Evolutionary conservation across 345 rosid genomes (phyloP).

Genomic region (Bretschneidera sinensis): DNA sequence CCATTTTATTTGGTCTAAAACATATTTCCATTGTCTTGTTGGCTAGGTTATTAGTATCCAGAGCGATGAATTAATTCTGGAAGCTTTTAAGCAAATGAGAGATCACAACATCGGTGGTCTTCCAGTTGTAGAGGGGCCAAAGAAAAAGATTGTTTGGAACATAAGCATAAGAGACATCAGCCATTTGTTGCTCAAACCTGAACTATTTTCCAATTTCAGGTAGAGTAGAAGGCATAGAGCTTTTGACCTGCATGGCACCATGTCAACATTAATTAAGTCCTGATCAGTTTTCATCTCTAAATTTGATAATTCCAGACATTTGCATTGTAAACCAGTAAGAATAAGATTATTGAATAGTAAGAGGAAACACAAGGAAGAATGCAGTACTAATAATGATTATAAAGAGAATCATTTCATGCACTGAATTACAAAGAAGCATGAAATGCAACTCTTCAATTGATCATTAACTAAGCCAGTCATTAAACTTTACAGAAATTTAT

Average conservation of each 20-base stretch:
- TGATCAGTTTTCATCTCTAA: neutral
- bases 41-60: slow-evolving; percentile 56
- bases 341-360: neutral
- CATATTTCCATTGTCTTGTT: slow-evolving; percentile 8
- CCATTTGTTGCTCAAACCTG: slow-evolving; percentile 68
- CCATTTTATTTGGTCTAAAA: neutral
- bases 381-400: too few species aligned
- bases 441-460: neutral
- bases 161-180: slow-evolving; percentile 57
- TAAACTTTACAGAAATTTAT: neutral
- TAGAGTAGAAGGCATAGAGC: slow-evolving; percentile 14
- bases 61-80: slow-evolving; percentile 59
- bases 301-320: neutral
- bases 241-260: slow-evolving; percentile 1
- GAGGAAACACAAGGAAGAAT: too few species aligned
- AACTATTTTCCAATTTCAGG: slow-evolving; percentile 84
- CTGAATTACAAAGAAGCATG: neutral
- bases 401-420: too few species aligned
- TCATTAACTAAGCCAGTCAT: slow-evolving; percentile 2
- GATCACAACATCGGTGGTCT: slow-evolving; percentile 74
- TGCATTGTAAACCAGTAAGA: neutral
- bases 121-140: slow-evolving; percentile 48
- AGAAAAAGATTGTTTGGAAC: slow-evolving; percentile 35
- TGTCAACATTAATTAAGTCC: neutral
- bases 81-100: slow-evolving; percentile 81